A percentile compares a stretch with the other conserved stretches of the same genome.
Evolutionary conservation across 805 yeast species (phyloP).

Genomic region (Wickerhamomyces kurtzmanii): DNA sequence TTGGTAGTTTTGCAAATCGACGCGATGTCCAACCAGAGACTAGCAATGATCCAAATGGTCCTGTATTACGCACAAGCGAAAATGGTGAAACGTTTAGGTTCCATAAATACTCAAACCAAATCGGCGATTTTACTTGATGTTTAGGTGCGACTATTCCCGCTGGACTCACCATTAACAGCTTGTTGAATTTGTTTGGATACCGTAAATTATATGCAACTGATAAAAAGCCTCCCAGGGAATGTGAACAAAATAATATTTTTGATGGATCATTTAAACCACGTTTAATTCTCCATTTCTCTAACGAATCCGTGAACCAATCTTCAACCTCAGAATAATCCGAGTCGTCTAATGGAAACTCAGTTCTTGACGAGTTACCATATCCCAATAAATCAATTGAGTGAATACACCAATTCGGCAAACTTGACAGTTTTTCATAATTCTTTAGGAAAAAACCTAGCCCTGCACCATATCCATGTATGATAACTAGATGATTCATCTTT

Average conservation of each 20-base stretch:
- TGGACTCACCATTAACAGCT: conserved; percentile 77
- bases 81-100: conserved; percentile 74
- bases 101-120: conserved; percentile 79
- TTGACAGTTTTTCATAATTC: conserved; percentile 50
- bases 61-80: conserved; percentile 62
- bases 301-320: conserved; percentile 38
- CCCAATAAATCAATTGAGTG: conserved; percentile 88
- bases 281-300: conserved; percentile 49
- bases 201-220: conserved; percentile 57
- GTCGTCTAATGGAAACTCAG: conserved; percentile 40
- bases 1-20: conserved; percentile 54
- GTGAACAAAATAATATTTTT: conserved; percentile 61
- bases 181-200: conserved; percentile 51
- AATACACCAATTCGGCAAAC: conserved; percentile 45
- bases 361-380: conserved; percentile 83
- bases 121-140: conserved; percentile 39
- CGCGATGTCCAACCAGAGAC: conserved; percentile 87
- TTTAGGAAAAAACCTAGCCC: conserved; percentile 78
- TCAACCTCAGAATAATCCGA: conserved; percentile 19
- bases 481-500: conserved; percentile 41
- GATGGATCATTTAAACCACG: conserved; percentile 30
- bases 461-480: conserved; percentile 94
- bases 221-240: conserved; percentile 88
- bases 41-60: conserved; percentile 75
- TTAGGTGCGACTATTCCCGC: conserved; percentile 65